These are phyloP conservation scores for Carex littledalei DNA, from an alignment of 176 grass and related monocot species.

Conservation along the genomic window DNA sequence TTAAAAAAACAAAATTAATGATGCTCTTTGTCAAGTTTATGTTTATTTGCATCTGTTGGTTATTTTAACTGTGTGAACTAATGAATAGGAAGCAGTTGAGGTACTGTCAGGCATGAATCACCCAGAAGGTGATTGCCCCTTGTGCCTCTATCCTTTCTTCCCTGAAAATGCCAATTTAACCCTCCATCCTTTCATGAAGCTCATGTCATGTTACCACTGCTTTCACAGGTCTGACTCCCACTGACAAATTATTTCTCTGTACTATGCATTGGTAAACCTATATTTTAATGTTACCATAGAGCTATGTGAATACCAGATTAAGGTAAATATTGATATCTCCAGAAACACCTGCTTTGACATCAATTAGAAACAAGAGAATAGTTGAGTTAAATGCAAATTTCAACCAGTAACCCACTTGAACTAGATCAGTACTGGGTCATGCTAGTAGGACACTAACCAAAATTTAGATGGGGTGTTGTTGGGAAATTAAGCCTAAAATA, in stretches of 20 bases:
- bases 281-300: background rate
- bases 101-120: slow-evolving; percentile 89
- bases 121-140: slow-evolving; percentile 87
- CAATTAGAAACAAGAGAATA: background rate
- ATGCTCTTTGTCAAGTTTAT: background rate
- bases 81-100: slow-evolving; percentile 69
- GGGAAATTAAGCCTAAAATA: background rate
- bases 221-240: slow-evolving; percentile 64
- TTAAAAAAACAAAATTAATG: background rate
- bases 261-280: background rate
- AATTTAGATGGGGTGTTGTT: background rate
- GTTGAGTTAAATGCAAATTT: background rate
- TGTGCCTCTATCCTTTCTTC: slow-evolving; percentile 85
- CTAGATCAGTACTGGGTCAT: background rate
- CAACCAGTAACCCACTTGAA: background rate
- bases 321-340: background rate
- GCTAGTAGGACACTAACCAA: background rate
- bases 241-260: background rate
- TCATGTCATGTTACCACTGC: slow-evolving; percentile 98
- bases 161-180: slow-evolving; percentile 41
- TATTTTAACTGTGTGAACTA: background rate
- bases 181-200: slow-evolving; percentile 77
- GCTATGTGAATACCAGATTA: background rate
- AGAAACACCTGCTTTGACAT: no score
- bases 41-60: slow-evolving; percentile 22